Conservation (phyloP, 2,329 filamentous ascomycete genomes). For the Ceratocystis variospora region DNA sequence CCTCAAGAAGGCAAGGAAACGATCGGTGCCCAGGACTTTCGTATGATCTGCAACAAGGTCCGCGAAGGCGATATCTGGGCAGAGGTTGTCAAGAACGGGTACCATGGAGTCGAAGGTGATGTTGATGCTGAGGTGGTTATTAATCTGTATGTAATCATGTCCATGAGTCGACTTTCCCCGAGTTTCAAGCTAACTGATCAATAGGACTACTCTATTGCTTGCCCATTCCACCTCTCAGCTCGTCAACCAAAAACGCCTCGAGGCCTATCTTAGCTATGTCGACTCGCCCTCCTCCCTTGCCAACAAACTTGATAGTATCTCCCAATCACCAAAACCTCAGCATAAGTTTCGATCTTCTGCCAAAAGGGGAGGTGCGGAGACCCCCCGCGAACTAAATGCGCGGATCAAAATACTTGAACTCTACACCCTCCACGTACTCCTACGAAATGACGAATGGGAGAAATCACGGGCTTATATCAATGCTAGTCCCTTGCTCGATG, state of each 20-base stretch:
- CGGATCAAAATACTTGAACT: constrained; percentile 87
- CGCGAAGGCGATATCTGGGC: constrained; percentile 91
- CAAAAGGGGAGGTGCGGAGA: constrained; percentile 55
- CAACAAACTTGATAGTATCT: constrained; percentile 41
- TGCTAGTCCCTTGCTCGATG: constrained; percentile 74
- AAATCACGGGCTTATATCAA: constrained; percentile 85
- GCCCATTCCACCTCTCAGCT: constrained; percentile 77
- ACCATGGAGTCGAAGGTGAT: constrained; percentile 74
- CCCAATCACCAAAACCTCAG: constrained; percentile 27
- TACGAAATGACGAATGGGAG: constrained; percentile 89
- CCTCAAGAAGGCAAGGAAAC: constrained; percentile 78
- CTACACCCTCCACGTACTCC: constrained; percentile 88
- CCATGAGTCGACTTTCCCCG: not conserved
- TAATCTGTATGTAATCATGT: constrained; percentile 49
- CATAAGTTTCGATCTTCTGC: constrained; percentile 34
- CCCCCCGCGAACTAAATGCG: constrained; percentile 68
- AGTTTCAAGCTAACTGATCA: not conserved
- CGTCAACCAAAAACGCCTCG: constrained; percentile 74
- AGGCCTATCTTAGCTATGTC: constrained; percentile 58
- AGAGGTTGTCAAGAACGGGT: constrained; percentile 74
- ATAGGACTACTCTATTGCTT: constrained; percentile 72
- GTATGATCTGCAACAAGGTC: constrained; percentile 65
- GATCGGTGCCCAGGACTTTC: constrained; percentile 79
- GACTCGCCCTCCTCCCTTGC: constrained; percentile 59
- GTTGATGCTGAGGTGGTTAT: constrained; percentile 92